phyloP scores from a whole-genome alignment of 2,329 filamentous ascomycete genomes.

The Juglanconis sp. region DNA sequence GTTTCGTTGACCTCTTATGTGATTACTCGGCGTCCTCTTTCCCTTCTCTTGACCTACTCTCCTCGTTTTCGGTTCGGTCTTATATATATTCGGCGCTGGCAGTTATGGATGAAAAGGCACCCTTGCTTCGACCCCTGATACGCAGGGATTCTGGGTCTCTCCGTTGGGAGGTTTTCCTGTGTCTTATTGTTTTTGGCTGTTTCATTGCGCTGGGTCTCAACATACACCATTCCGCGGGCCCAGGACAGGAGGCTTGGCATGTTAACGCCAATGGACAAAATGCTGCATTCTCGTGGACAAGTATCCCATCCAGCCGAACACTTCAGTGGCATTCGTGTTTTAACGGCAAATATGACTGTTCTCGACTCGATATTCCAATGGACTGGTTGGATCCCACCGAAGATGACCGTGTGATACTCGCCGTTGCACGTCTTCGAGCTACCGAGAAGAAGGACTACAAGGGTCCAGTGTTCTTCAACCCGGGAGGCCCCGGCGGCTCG shows the following conservation, averaged over 20 bases:
- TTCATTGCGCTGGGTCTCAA: constrained; percentile 8
- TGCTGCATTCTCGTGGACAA: constrained; percentile 7
- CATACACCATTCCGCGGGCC: constrained; percentile 8
- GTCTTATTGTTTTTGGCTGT: not conserved
- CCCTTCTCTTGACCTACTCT: not conserved
- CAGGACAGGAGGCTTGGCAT: constrained; percentile 10
- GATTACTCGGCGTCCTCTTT: not conserved
- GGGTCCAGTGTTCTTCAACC: constrained; percentile 39
- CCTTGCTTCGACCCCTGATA: constrained; percentile 8
- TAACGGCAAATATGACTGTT: constrained; percentile 32
- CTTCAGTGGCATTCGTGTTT: constrained; percentile 35
- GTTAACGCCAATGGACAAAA: not conserved
- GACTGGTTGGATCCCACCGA: constrained; percentile 37
- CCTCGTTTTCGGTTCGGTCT: not conserved
- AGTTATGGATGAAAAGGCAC: constrained; percentile 15
- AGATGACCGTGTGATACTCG: constrained; percentile 31
- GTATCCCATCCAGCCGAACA: constrained; percentile 29
- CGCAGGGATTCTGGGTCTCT: constrained; percentile 2
- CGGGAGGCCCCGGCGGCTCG: constrained; percentile 47
- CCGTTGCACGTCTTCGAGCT: constrained; percentile 37
- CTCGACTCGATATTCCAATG: constrained; percentile 37
- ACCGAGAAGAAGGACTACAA: constrained; percentile 24
- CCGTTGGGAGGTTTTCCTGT: constrained; percentile 7
- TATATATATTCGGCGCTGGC: not conserved
- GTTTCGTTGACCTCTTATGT: not conserved